Base-by-base conservation (phyloP, 2,329 filamentous ascomycete species). In the Aspergillus floridensis region DNA sequence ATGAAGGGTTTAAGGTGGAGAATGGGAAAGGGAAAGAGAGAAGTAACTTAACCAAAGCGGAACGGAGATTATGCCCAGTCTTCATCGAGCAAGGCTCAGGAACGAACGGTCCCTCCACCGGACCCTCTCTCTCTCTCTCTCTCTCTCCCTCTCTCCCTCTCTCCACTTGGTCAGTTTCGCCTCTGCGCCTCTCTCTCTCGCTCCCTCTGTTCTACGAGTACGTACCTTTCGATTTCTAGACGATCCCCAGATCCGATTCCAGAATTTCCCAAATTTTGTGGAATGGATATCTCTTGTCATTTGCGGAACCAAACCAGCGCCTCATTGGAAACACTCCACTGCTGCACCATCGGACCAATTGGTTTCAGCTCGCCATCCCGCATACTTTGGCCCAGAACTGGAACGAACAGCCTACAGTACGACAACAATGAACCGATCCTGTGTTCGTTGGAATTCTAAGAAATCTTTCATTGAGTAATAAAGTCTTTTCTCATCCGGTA, bases 401-500 rank as follows among this genome's bases (percentile, higher is more conserved):
- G 38, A 44, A 44, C 38, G 38, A 19, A 44, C 16, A 2, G 16
- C 38, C 38, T 44, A 44, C 22, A 22, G 22, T 22, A 22, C 38
- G 38, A 32, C 26, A 35, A 31, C 24, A 38, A 51, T 49, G 54
- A 54, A 47, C 32, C 49, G 22, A 26, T 48, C 16, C 16, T 12
- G 24, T 4, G 46, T 44, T 29, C 7, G 7, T 10, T 29, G 49
- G 38, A 55, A 60, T 57, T 59, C 59, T 26, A 55, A 29, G 52
- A 56, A 62, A 57, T 55, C 49, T 59, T 62, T 60, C 57, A 65
- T 66, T 63, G 57, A 54, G 19, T 47, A 59, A 61, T 52, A 29
- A 29, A 47, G 56, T 65, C 56, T 68, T 63, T 67, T 68, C 64
- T 66, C 62, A 65, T 70, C 67, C 66, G 65, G 62, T 66, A 70